phyloP scores from a whole-genome alignment of 257 asterid genomes.

The Echites panduratus region DNA sequence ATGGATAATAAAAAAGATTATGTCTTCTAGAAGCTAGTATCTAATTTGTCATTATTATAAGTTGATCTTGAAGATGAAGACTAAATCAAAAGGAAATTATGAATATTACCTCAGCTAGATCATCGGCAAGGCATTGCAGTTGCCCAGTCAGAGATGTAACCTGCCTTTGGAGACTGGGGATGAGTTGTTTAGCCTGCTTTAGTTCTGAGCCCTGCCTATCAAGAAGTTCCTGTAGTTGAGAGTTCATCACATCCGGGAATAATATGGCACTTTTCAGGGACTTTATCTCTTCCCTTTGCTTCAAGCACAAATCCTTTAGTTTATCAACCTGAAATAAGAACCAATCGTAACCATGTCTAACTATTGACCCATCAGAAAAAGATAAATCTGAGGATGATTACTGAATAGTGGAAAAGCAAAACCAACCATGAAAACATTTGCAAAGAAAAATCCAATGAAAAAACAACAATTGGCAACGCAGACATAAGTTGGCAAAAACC shows the following conservation, averaged over 20 bases:
- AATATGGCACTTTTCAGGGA: constrained; percentile 62
- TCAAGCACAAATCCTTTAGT: constrained; percentile 88
- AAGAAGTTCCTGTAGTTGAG: constrained; percentile 55
- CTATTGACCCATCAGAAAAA: not conserved
- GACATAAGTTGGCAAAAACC: too few relatives aligned
- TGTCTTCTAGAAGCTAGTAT: not conserved
- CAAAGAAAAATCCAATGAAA: too few relatives aligned
- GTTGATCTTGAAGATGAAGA: not conserved
- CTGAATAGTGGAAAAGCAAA: not conserved
- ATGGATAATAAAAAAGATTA: not conserved
- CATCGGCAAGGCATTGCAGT: constrained; percentile 74
- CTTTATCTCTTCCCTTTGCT: constrained; percentile 95
- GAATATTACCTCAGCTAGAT: constrained; percentile 73
- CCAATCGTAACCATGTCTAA: not conserved
- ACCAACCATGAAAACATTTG: not conserved
- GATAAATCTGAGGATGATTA: not conserved
- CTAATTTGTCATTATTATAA: not conserved
- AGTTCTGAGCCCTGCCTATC: constrained; percentile 76
- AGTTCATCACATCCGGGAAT: constrained; percentile 71
- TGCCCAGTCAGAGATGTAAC: constrained; percentile 91
- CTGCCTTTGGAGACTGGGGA: constrained; percentile 85
- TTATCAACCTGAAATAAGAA: constrained; percentile 60
- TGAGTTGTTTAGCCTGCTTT: constrained; percentile 78
- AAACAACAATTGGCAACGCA: too few relatives aligned
- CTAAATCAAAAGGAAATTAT: not conserved